phyloP scores from a whole-genome alignment of 2,329 filamentous ascomycete genomes.

The Fusarium ambrosium region DNA sequence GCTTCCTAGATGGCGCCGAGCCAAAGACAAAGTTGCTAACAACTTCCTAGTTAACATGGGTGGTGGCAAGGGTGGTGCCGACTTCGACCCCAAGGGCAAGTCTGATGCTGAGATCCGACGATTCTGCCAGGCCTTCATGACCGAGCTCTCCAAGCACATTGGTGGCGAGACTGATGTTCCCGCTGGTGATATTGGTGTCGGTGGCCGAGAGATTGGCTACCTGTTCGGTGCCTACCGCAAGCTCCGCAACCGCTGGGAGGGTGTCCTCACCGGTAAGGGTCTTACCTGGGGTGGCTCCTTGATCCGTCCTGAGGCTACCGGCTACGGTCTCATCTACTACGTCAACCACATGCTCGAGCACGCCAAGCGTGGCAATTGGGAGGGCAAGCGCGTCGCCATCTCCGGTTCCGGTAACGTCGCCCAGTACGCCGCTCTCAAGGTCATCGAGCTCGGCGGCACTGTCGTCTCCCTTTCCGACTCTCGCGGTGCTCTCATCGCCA shows the following conservation, averaged over 20 bases:
- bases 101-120: constrained; percentile 96
- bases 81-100: constrained; percentile 99
- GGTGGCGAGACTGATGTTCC: constrained; percentile 96
- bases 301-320: constrained; percentile 97
- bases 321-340: constrained; percentile 97
- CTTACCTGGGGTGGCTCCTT: constrained; percentile 91
- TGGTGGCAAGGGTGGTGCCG: constrained; percentile 96
- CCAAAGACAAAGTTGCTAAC: constrained; percentile 29
- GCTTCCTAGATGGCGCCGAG: not conserved
- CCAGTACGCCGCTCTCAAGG: constrained; percentile 96
- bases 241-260: constrained; percentile 91
- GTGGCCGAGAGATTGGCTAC: constrained; percentile 91
- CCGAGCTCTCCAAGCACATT: constrained; percentile 94
- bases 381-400: constrained; percentile 93
- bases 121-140: constrained; percentile 98
- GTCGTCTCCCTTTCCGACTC: constrained; percentile 96
- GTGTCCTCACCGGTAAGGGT: constrained; percentile 96
- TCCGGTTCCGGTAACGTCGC: constrained; percentile 98
- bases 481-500: constrained; percentile 85
- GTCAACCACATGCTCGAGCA: constrained; percentile 96
- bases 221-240: constrained; percentile 95
- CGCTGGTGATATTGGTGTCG: constrained; percentile 96
- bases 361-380: constrained; percentile 86
- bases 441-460: constrained; percentile 93
- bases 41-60: constrained; percentile 75